Conservation (phyloP, 805 yeast genomes). For the Candida vartiovaarae region DNA sequence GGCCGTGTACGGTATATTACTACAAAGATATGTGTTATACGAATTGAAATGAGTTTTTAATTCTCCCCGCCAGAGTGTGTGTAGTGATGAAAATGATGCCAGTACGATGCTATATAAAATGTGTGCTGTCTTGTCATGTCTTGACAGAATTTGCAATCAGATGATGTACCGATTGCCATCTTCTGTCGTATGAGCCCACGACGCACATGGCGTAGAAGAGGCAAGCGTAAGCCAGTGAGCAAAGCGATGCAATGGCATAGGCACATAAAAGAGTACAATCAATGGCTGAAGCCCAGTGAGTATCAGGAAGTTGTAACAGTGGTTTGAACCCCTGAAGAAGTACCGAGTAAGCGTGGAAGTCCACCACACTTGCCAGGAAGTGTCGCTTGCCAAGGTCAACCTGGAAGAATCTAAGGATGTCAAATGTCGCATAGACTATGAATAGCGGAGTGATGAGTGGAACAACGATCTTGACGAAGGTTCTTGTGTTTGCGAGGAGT, state of each 20-base stretch:
- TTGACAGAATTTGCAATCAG: conserved; percentile 2
- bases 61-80: too few species aligned
- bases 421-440: conserved; percentile 14
- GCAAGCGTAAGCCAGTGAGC: conserved; percentile 11
- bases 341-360: conserved; percentile 12
- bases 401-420: conserved; percentile 7
- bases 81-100: too few species aligned
- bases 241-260: conserved; percentile 5
- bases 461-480: conserved; percentile 10
- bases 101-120: neutral
- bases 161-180: conserved; percentile 14
- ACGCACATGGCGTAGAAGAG: conserved; percentile 16
- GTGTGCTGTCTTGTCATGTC: neutral
- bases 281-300: too few species aligned
- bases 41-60: too few species aligned
- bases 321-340: conserved; percentile 15
- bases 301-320: neutral
- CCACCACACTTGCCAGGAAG: conserved; percentile 10
- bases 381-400: conserved; percentile 6
- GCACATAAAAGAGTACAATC: neutral
- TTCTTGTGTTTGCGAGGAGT: conserved; percentile 4
- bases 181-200: conserved; percentile 16
- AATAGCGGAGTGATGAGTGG: conserved; percentile 16
- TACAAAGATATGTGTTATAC: neutral
- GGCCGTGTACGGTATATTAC: neutral